Evolutionary conservation across 306 rosid genomes (phyloP).

Genomic region (Citrullus amarus): DNA sequence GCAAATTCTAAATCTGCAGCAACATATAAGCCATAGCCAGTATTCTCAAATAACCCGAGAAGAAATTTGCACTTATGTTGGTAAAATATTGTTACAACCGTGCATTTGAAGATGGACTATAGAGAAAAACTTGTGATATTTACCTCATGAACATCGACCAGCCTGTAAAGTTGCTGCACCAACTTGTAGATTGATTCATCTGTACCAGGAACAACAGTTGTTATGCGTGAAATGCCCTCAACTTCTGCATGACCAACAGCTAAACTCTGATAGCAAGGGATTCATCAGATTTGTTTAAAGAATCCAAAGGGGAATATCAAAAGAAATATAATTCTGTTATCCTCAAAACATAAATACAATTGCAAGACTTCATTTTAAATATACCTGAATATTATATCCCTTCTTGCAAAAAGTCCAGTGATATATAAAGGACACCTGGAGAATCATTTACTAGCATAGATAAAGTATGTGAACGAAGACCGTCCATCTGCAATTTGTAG

Average conservation of each 20-base stretch:
- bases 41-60: not conserved
- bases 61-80: not conserved
- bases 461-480: constrained; percentile 42
- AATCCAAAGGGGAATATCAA: not conserved
- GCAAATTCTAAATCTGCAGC: not conserved
- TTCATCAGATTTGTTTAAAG: not conserved
- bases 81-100: not conserved
- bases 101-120: not conserved
- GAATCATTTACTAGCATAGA: constrained; percentile 40
- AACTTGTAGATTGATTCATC: constrained; percentile 37
- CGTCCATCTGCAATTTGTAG: constrained; percentile 28
- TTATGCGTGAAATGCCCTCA: constrained; percentile 51
- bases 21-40: not conserved
- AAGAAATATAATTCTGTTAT: not conserved
- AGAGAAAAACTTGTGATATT: not conserved
- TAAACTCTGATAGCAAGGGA: constrained; percentile 27
- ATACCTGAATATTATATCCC: constrained; percentile 56
- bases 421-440: constrained; percentile 49
- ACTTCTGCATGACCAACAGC: constrained; percentile 51
- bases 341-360: not conserved
- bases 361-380: constrained; percentile 1
- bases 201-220: constrained; percentile 54
- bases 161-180: constrained; percentile 47
- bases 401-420: constrained; percentile 44
- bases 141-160: constrained; percentile 45